These are phyloP conservation scores for Solanum boliviense DNA, from an alignment of 257 asterid genomes.

Conservation along the genomic window DNA sequence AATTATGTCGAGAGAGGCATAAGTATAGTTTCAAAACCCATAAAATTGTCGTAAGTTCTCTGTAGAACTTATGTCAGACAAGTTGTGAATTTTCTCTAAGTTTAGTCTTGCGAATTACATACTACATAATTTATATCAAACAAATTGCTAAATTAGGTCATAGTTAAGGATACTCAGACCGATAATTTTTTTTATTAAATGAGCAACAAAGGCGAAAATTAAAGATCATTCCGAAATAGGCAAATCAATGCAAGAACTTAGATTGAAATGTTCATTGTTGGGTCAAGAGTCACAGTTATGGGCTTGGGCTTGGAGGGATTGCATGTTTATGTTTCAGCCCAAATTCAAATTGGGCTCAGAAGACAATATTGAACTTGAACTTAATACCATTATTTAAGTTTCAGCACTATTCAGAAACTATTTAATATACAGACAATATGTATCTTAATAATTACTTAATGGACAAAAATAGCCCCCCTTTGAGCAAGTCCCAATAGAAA, in stretches of 20 bases:
- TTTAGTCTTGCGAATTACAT: background rate
- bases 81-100: background rate
- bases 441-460: background rate
- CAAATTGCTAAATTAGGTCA: too few species aligned
- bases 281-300: background rate
- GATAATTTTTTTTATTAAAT: too few species aligned
- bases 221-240: background rate
- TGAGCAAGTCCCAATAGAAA: background rate
- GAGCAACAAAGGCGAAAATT: background rate
- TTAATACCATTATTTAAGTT: background rate
- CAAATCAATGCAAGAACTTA: background rate
- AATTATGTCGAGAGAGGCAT: background rate
- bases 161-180: background rate
- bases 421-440: background rate
- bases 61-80: background rate
- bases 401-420: background rate
- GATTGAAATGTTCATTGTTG: background rate
- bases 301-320: background rate
- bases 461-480: background rate
- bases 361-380: background rate
- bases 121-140: too few species aligned
- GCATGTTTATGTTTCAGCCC: background rate
- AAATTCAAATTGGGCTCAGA: background rate
- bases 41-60: too few species aligned
- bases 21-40: background rate